Conservation (phyloP, 2,329 filamentous ascomycete genomes). For the Echinosphaeria canescens region DNA sequence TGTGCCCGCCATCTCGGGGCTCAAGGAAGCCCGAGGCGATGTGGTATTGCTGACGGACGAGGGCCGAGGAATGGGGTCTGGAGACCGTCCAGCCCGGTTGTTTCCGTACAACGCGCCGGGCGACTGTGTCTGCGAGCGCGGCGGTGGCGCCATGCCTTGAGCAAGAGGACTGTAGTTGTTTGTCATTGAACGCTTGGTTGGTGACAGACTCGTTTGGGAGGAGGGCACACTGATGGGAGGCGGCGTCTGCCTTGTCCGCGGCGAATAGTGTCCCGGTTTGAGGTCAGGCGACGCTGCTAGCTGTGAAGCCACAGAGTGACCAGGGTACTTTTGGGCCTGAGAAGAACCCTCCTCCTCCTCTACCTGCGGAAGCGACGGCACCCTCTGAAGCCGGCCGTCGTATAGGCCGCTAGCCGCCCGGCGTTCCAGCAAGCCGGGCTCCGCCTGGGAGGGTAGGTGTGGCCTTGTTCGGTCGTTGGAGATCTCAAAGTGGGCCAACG, state of each 20-base stretch:
- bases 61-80: slow-evolving; percentile 27
- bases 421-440: slow-evolving; percentile 20
- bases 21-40: slow-evolving; percentile 14
- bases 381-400: slow-evolving; percentile 29
- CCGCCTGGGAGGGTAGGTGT: slow-evolving; percentile 12
- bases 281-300: slow-evolving; percentile 5
- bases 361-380: slow-evolving; percentile 37
- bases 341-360: slow-evolving; percentile 28
- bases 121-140: slow-evolving; percentile 39
- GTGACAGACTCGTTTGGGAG: slow-evolving; percentile 24
- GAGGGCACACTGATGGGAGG: slow-evolving; percentile 12
- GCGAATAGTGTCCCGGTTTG: slow-evolving; percentile 7
- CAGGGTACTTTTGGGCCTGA: slow-evolving; percentile 2
- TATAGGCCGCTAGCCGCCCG: slow-evolving; percentile 27
- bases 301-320: slow-evolving; percentile 1
- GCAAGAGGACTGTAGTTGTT: slow-evolving; percentile 29
- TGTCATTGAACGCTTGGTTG: slow-evolving; percentile 28
- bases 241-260: slow-evolving; percentile 27
- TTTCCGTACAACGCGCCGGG: slow-evolving; percentile 24
- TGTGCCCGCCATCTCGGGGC: too few relatives aligned
- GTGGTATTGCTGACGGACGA: slow-evolving; percentile 27
- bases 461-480: slow-evolving; percentile 16
- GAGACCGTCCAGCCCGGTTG: slow-evolving; percentile 8
- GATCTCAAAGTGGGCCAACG: slow-evolving; percentile 40
- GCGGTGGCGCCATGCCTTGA: slow-evolving; percentile 33